Base-by-base conservation (phyloP, 2,329 filamentous ascomycete genomes). In the Botryotinia narcissicola region DNA sequence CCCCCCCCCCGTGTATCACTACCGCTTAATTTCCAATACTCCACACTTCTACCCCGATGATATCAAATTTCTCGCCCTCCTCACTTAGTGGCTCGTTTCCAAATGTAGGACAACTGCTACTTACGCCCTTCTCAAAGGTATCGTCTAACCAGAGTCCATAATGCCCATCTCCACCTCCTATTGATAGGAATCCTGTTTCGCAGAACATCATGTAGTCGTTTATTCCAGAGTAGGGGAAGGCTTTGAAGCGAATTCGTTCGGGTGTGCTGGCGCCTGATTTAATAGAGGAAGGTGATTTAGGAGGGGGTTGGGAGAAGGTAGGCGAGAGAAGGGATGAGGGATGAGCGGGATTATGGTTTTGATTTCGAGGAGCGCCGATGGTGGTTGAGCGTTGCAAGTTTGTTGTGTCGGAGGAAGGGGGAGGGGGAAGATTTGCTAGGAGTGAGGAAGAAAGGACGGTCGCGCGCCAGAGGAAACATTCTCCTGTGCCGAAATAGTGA, bases 121-220 rank as follows among this genome's bases (percentile, higher is more conserved):
- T 97, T 70, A 97, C 89, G 4, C 96, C 96, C 73, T 91, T 89
- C 76, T 95, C 93, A 63, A 98, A 89, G 29, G 89, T 89, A 78
- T 95, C 92, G 81, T 98, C 93, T 20, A 99, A 87, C 96, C 96
- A 98, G 9, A 99, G 85, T 3, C 96, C 96, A 81, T 96, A 98
- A 78, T 93, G 92, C 0, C 96, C 95, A 78, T 97, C 94, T 61
- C 87, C 93, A 72, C 94, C 95, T 18, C 96, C 96, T 32, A 98
- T 87, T 79, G 93, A 96, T 61, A 99, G 83, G 81, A 93, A 98
- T 37, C 91, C 89, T 4, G 89, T 86, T 83, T 98, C 94, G 83
- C 95, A 98, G 79, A 97, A 92, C 77, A 98, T 96, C 85, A 95
- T 94, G 81, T 97, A 99, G 82, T 98, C 96, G 82, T 99, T 98